phyloP scores from a whole-genome alignment of 2,329 filamentous ascomycete species.

The Atkinsonella texensis region DNA sequence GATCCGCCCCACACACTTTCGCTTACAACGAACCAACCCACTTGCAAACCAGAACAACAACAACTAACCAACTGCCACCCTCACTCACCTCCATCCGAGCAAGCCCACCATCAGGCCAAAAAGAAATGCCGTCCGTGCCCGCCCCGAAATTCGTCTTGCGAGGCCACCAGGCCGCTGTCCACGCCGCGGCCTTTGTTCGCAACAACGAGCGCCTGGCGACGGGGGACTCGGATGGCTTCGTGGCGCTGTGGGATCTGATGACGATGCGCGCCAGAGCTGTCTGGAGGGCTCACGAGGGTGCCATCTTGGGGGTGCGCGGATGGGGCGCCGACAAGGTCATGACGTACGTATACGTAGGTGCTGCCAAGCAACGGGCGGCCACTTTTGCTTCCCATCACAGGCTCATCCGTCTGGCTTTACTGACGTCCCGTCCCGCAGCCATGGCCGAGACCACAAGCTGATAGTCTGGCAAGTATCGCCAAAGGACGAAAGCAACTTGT shows the following conservation, averaged over 20 bases:
- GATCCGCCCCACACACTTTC: too few relatives aligned
- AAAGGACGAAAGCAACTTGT: constrained; percentile 51
- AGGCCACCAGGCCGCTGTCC: constrained; percentile 72
- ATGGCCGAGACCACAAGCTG: constrained; percentile 81
- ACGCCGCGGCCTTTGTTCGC: constrained; percentile 61
- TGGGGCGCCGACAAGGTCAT: constrained; percentile 67
- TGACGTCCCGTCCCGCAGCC: constrained; percentile 36
- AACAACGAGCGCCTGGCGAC: constrained; percentile 67
- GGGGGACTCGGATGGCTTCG: constrained; percentile 81
- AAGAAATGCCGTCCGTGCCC: constrained; percentile 18
- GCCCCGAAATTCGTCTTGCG: constrained; percentile 57
- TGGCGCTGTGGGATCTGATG: constrained; percentile 74
- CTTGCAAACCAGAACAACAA: too few relatives aligned
- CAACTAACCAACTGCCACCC: too few relatives aligned
- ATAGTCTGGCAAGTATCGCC: constrained; percentile 66
- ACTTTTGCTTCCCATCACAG: too few relatives aligned
- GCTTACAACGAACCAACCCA: too few relatives aligned
- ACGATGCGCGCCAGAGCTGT: constrained; percentile 71
- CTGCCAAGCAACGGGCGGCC: too few relatives aligned
- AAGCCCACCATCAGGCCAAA: not conserved
- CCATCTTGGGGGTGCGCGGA: constrained; percentile 60
- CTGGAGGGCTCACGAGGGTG: constrained; percentile 73
- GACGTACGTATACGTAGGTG: constrained; percentile 48
- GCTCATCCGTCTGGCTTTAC: not conserved
- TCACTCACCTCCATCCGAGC: not conserved